Percentiles rank a stretch among this genome's conserved stretches.
phyloP scores from a whole-genome alignment of 2,329 filamentous ascomycete species.

The Beauveria sp. region DNA sequence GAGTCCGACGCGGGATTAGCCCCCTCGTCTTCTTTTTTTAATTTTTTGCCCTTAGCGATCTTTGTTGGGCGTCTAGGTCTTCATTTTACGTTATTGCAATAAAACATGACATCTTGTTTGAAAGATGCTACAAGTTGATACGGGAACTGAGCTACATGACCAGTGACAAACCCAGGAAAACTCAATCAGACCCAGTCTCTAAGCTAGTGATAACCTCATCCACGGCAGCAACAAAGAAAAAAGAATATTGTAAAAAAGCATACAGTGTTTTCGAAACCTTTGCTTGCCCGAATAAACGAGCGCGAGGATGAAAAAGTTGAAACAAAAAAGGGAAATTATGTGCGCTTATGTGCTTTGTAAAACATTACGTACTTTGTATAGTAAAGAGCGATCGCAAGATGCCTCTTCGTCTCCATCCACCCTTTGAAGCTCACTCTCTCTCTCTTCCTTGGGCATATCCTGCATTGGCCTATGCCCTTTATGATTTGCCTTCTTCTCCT shows the following conservation, averaged over 20 bases:
- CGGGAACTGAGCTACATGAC: no score
- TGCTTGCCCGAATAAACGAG: background rate
- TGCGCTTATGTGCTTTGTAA: conserved; percentile 14
- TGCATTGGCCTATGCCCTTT: background rate
- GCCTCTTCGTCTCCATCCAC: background rate
- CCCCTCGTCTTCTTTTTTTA: no score
- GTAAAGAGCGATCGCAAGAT: background rate
- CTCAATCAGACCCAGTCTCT: no score
- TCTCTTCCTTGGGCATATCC: background rate
- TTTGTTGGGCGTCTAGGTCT: background rate
- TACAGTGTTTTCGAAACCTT: background rate
- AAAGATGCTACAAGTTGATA: no score
- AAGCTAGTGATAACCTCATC: no score
- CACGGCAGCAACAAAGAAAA: no score
- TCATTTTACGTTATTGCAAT: no score
- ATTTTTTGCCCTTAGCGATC: background rate
- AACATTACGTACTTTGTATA: conserved; percentile 29
- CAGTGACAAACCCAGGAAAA: no score
- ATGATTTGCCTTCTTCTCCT: conserved; percentile 9
- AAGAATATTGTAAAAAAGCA: background rate
- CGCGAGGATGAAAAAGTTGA: background rate
- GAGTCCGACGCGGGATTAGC: conserved; percentile 42
- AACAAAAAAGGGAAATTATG: conserved; percentile 1
- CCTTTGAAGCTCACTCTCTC: background rate
- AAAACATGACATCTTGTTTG: no score